Evolutionary conservation across 345 rosid genomes (phyloP), one percentile per base, ranked within the genome.

Genomic region (Reutealis trisperma): DNA sequence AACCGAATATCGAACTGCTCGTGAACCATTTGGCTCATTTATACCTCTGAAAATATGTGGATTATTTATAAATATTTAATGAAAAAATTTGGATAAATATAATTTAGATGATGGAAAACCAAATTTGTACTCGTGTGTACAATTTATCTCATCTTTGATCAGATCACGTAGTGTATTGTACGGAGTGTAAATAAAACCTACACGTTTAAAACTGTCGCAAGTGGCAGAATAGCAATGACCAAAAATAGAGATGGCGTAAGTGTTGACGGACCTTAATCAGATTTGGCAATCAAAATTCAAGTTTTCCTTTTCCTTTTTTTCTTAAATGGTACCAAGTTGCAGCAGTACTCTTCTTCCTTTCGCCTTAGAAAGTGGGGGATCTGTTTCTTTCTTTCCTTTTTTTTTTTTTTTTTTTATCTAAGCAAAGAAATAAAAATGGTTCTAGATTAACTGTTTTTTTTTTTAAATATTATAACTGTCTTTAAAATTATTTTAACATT

Each of bases 201-300:
- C 70, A 66, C 70, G 70, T 66, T 25, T 37, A 49, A 68, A 16
- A 1, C 58, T 25, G 58, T 42, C 21, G 34, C 30, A 67, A 68
- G n/a, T 25, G 72, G 41, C 58, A 69, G 59, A 34, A 12, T 34
- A 2, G 37, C 65, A 47, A 67, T 10, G 14, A 12, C 24, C 3
- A 49, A 34, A 64, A 37, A 64, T 12, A 34, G 7, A 74, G 58
- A 57, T 71, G 51, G 77, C 32, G 61, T 60, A 25, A 57, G 62
- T 24, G 22, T 24, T 61, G 76, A 24, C 32, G 11, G 16, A 24
- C 25, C 11, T 42, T 34, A 34, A 34, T 5, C 41, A 74, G 60
- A 63, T 74, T 63, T 74, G 61, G 77, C 60, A 74, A 70, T 74
- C 59, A 62, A 62, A 74, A n/a, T n/a, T n/a, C n/a, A n/a, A n/a